A percentile compares a stretch with the other conserved stretches of the same genome.
Conservation (phyloP, 352 stramenopile species). For the Globisporangium lucens region DNA sequence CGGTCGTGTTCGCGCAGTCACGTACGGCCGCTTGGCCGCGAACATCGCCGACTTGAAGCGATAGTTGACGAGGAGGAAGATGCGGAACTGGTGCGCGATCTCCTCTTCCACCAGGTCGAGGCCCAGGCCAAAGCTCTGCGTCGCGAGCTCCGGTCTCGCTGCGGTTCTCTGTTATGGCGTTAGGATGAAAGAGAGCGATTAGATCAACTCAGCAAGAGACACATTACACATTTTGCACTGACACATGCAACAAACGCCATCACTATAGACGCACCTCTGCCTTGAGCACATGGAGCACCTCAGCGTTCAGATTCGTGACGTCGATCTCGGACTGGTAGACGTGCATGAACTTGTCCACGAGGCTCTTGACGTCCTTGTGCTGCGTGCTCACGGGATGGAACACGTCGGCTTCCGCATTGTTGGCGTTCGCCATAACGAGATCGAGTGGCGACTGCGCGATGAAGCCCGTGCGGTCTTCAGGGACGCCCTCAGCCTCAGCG, state of each 20-base stretch:
- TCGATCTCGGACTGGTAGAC: slow-evolving; percentile 49
- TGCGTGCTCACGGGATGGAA: slow-evolving; percentile 21
- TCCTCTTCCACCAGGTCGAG: slow-evolving; percentile 40
- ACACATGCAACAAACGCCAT: too few relatives aligned
- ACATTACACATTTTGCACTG: not conserved
- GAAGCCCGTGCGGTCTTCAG: slow-evolving; percentile 4
- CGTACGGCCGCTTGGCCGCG: slow-evolving; percentile 46
- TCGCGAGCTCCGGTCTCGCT: slow-evolving; percentile 32
- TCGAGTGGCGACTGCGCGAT: not conserved
- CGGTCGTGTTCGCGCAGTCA: slow-evolving; percentile 44
- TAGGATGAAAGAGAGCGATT: not conserved
- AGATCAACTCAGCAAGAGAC: not conserved
- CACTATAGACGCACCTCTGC: slow-evolving; percentile 25
- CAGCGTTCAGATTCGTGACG: slow-evolving; percentile 36
- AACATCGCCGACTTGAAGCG: slow-evolving; percentile 57
- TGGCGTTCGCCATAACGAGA: not conserved
- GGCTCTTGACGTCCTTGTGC: slow-evolving; percentile 27
- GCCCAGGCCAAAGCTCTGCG: slow-evolving; percentile 36
- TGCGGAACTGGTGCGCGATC: slow-evolving; percentile 39
- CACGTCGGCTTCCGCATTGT: slow-evolving; percentile 7
- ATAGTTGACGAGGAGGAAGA: slow-evolving; percentile 59
- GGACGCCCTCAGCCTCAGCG: not conserved
- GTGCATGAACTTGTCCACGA: slow-evolving; percentile 49
- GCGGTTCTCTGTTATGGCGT: slow-evolving; percentile 26
- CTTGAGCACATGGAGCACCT: slow-evolving; percentile 46